Base-by-base conservation (phyloP, 164 flowering plant species). In the Stephania japonica region DNA sequence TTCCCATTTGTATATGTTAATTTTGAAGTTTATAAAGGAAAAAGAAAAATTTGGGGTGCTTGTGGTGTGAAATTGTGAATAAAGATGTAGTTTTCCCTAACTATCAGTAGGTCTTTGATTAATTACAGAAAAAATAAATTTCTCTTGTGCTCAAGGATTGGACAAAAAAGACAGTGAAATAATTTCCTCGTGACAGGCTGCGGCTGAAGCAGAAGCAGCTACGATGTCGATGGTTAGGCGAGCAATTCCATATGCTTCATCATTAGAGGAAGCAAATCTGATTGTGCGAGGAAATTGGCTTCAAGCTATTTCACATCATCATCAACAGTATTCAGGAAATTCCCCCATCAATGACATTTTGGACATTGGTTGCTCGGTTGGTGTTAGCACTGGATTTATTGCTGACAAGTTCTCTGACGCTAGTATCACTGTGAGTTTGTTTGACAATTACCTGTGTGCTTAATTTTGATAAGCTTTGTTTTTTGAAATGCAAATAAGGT, bases 261-360 rank as follows among this genome's bases (percentile, higher is more conserved):
- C 71, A 6, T 21, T 69, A 21, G 71, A 69, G 4, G 71, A 69
- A 69, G 71, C 71, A 21, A 69, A 69, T 69, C 53, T 47, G 49
- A 47, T 69, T 47, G 71, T 69, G 71, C 71, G 71, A 42, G 71
- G 71, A 69, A 69, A 69, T 69, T 69, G 71, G 71, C 71, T 69
- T 69, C 71, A 25, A 69, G 71, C 71, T 23, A 69, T 69, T 69
- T 43, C 47, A 12, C 27, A 47, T 23, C 71, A 69, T 69, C 53
- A 69, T 47, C 71, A 69, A 49, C 24, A 42, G 71, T 44, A 23
- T 69, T 69, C 71, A 6, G 71, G 19, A 69, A 69, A 69, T 18
- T 44, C 53, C 1, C 47, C 8, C 19, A 69, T 69, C 11, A 49
- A 69, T n/a, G 59, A 69, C 14, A 23, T 69, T 42, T 47, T 69